These are phyloP conservation scores for Boletus calvinii DNA, from an alignment of 1,284 basidiomycete species.

Conservation along the genomic window DNA sequence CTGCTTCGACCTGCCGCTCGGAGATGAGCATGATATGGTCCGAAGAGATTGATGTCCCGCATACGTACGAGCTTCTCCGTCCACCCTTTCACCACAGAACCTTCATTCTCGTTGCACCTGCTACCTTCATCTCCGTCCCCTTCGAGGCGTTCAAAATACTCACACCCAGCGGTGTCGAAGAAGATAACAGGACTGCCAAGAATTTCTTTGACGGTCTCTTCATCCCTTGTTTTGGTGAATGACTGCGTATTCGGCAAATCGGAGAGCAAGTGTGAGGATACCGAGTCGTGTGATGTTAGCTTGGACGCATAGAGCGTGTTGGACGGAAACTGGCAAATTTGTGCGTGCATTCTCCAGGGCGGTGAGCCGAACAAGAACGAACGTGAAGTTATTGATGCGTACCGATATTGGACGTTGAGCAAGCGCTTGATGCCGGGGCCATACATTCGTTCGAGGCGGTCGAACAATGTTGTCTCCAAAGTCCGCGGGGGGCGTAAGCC, in stretches of 20 bases:
- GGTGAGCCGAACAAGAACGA: conserved; percentile 1
- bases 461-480: conserved; percentile 89
- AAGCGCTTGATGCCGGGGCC: conserved; percentile 83
- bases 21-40: background rate
- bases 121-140: conserved; percentile 79
- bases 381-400: conserved; percentile 18
- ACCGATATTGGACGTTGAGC: conserved; percentile 87
- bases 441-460: conserved; percentile 85
- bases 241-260: conserved; percentile 60
- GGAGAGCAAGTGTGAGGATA: conserved; percentile 67
- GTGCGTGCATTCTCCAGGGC: conserved; percentile 73
- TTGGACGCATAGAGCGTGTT: conserved; percentile 75
- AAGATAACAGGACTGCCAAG: conserved; percentile 83
- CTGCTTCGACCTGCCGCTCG: conserved; percentile 57
- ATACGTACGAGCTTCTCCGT: conserved; percentile 70
- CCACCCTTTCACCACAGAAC: conserved; percentile 79
- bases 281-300: conserved; percentile 71
- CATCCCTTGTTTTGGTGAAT: conserved; percentile 50
- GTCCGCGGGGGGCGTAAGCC: conserved; percentile 66
- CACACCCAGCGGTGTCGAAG: conserved; percentile 91
- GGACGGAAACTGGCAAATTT: conserved; percentile 89
- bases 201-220: conserved; percentile 58
- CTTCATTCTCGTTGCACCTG: conserved; percentile 92
- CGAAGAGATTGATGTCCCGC: background rate
- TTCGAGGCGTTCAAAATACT: conserved; percentile 80